These are phyloP conservation scores for Aquilaria agallochum DNA, from an alignment of 441 rosid species.

Conservation along the genomic window DNA sequence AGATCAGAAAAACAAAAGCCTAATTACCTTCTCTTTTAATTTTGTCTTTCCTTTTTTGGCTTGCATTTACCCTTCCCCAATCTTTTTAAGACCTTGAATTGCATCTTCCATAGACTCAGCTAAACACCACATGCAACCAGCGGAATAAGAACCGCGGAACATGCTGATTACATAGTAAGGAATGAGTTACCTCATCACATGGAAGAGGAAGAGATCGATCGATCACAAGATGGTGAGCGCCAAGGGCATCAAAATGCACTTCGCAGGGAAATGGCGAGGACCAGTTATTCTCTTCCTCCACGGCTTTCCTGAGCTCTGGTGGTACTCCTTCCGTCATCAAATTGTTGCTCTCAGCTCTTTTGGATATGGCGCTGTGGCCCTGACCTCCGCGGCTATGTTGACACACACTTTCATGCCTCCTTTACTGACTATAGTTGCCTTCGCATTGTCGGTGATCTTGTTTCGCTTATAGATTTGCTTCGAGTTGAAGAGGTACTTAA, in stretches of 20 bases:
- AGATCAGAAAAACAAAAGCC: no score
- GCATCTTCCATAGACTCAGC: not conserved
- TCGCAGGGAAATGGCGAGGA: slow-evolving; percentile 72
- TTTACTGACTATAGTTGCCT: slow-evolving; percentile 46
- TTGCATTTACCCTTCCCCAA: no score
- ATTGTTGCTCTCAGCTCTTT: slow-evolving; percentile 45
- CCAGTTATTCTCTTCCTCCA: slow-evolving; percentile 57
- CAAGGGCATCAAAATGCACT: slow-evolving; percentile 73
- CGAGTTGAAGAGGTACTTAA: slow-evolving; percentile 23
- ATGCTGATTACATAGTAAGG: no score
- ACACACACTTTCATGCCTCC: slow-evolving; percentile 50
- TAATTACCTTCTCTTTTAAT: no score
- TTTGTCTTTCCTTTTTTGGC: no score
- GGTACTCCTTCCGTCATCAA: slow-evolving; percentile 93
- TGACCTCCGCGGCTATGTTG: slow-evolving; percentile 81
- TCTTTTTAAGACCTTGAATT: no score
- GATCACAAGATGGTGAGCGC: slow-evolving; percentile 41
- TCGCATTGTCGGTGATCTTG: slow-evolving; percentile 57
- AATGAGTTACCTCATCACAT: not conserved
- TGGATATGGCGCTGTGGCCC: slow-evolving; percentile 73
- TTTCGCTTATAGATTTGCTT: slow-evolving; percentile 53
- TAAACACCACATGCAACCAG: slow-evolving; percentile 1
- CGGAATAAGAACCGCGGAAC: not conserved
- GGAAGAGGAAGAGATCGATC: slow-evolving; percentile 31
- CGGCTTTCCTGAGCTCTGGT: slow-evolving; percentile 71